These are phyloP conservation scores for Asclepias syriaca DNA, from an alignment of 257 asterid species.

Conservation along the genomic window DNA sequence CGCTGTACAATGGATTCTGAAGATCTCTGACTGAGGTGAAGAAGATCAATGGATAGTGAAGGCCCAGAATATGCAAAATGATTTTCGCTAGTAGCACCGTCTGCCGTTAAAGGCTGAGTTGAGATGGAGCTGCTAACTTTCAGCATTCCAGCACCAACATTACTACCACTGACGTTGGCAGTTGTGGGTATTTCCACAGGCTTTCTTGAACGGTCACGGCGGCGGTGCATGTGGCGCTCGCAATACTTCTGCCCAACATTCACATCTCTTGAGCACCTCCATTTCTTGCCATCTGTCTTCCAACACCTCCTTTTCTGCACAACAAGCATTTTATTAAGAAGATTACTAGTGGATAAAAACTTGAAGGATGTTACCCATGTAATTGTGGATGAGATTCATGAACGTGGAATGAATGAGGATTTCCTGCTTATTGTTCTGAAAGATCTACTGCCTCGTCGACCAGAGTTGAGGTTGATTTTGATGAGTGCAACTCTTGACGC, in stretches of 20 bases:
- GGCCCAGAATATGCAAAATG: conserved; percentile 44
- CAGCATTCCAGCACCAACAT: conserved; percentile 8
- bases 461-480: conserved; percentile 80
- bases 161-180: conserved; percentile 8
- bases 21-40: conserved; percentile 56
- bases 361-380: conserved; percentile 89
- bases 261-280: conserved; percentile 95
- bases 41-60: conserved; percentile 61
- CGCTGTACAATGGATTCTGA: too few relatives aligned
- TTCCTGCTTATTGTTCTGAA: conserved; percentile 84
- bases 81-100: conserved; percentile 19
- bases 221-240: conserved; percentile 93
- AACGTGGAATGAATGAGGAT: conserved; percentile 97
- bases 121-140: not conserved
- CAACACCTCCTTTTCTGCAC: conserved; percentile 96
- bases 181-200: conserved; percentile 91
- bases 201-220: conserved; percentile 99
- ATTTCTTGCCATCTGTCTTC: conserved; percentile 92
- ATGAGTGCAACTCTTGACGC: conserved; percentile 99
- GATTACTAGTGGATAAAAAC: conserved; percentile 70
- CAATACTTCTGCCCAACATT: conserved; percentile 86
- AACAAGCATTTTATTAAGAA: conserved; percentile 88
- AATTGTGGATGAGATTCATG: conserved; percentile 95
- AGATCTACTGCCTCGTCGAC: conserved; percentile 89
- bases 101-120: conserved; percentile 11